Base-by-base conservation (phyloP, 371 early-diverging fungal genomes). In the Blakeslea trispora region DNA sequence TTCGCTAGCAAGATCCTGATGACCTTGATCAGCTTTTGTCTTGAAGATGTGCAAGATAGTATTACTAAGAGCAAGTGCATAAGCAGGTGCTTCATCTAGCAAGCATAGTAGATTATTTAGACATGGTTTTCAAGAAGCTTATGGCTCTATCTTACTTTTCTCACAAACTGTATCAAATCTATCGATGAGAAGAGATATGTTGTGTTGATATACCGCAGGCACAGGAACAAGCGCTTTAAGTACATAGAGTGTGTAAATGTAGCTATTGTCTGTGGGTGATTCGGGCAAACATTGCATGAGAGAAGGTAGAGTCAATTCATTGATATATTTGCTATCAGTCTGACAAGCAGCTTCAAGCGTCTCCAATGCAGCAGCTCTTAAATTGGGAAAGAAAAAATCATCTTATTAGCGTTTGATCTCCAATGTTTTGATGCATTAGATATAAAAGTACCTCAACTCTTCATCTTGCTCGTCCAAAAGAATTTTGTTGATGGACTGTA, bases 401-500 rank as follows among this genome's bases (percentile, higher is more conserved):
- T 7, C 15, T 35, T 4, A 44, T 17, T n/a, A n/a, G n/a, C n/a
- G n/a, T n/a, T n/a, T n/a, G n/a, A n/a, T n/a, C n/a, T n/a, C n/a
- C n/a, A n/a, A n/a, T n/a, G n/a, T n/a, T n/a, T n/a, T n/a, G n/a
- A n/a, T n/a, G n/a, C n/a, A n/a, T n/a, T n/a, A n/a, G n/a, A n/a
- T n/a, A n/a, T n/a, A n/a, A n/a, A n/a, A n/a, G n/a, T 75, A 76
- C 79, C 78, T 66, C 31, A 84, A 64, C 53, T 84, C 86, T 5
- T 61, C 63, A 28, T 85, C 85, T 3, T 61, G 60, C 24, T 81
- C 81, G 35, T 82, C 69, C 2, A 82, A 59, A 11, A 86, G 54
- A 15, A 84, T 76, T 23, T 71, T 75, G 35, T 82, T 83, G 57
- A 83, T 78, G 10, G 82, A 79, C 55, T 82, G 85, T 0, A 85